Base-by-base conservation (phyloP, 2,329 filamentous ascomycete genomes). In the Xylariaceae sp. region DNA sequence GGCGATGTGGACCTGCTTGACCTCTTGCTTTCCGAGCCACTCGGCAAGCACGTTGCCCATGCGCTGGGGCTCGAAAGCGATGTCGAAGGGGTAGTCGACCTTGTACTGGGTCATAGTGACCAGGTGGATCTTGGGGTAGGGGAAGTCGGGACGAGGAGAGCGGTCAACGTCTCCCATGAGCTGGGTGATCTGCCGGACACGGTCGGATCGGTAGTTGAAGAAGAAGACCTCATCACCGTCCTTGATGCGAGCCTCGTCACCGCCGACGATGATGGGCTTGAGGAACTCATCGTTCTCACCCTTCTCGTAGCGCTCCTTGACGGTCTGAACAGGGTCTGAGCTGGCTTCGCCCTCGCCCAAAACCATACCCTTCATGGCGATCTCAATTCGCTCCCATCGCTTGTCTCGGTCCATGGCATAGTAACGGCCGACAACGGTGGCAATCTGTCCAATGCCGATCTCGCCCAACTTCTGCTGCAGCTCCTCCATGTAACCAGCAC, bases 191-290 rank as follows among this genome's bases (percentile, higher is more conserved):
- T 99, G 94, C 69, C 94, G 90, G 56, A 93, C 93, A 75, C 94
- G 92, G 75, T 99, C 94, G 59, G 94, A 97, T 72, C 94, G 91
- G 83, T 99, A 99, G 86, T 99, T 99, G 89, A 99, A 99, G 86
- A 97, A 97, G 85, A 97, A 97, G 70, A 97, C 84, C 56, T 91
- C 93, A 73, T 99, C 94, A 67, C 89, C 83, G 72, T 97, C 89
- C 80, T 96, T 86, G 73, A 99, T 87, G 69, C 94, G 88, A 63
- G 83, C 82, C 71, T 96, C 89, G 68, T 90, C 84, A 68, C 93
- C 94, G 65, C 91, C 90, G 62, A 97, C 82, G 71, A 99, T 92
- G 75, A 99, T 97, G 67, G 94, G 94, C 79, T 95, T 97, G 68
- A 99, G 80, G 84, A 99, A 99, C 82, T 99, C 94, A 73, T 99